Evolutionary conservation across 768 basidiomycete genomes (phyloP), one percentile per base, ranked within the genome.

Genomic region (Trametes cinnabarina): DNA sequence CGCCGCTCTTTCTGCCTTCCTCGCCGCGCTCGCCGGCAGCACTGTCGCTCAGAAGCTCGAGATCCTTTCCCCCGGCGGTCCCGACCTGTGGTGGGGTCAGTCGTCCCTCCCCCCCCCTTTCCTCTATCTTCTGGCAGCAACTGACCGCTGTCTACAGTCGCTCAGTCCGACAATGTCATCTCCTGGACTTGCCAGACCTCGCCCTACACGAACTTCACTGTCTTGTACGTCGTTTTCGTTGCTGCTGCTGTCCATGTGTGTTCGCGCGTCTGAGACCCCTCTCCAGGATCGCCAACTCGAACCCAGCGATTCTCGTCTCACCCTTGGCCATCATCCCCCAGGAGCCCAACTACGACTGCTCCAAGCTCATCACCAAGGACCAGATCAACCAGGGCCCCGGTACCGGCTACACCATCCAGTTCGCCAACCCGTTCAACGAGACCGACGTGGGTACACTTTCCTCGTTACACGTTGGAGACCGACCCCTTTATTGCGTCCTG

Each of bases 21-120:
- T 76, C 57, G 72, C 75, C 52, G 73, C 80, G 61, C 64, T 81
- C 55, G 64, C 69, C 51, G 67, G 70, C 60, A 64, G 73, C 40
- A 76, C 72, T 40, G 67, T 71, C 60, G 79, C 79, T 8, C 71
- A 77, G 19, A 42, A 42, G 60, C 71, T 84, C 55, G 30, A 63
- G 39, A 72, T 87, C 73, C 71, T 76, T 43, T 64, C 68, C 40
- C 86, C 86, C 2, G 72, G 75, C 30, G 66, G 72, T 12, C 40
- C 75, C 2, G 50, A 71, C 62, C 66, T 72, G 8, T 87, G 85
- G 85, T 87, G 86, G 86, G 81, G 86, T 87, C 58, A 51, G 59
- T 51, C 22, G 10, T 19, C 19, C 37, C 46, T 26, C 48, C 82
- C 77, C 11, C 26, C 39, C 48, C 82, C 77, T 14, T 23, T 0